Evolutionary conservation across 2,329 filamentous ascomycete species (phyloP), one percentile per base, ranked within the genome.

Genomic region (Penicillium sp.): DNA sequence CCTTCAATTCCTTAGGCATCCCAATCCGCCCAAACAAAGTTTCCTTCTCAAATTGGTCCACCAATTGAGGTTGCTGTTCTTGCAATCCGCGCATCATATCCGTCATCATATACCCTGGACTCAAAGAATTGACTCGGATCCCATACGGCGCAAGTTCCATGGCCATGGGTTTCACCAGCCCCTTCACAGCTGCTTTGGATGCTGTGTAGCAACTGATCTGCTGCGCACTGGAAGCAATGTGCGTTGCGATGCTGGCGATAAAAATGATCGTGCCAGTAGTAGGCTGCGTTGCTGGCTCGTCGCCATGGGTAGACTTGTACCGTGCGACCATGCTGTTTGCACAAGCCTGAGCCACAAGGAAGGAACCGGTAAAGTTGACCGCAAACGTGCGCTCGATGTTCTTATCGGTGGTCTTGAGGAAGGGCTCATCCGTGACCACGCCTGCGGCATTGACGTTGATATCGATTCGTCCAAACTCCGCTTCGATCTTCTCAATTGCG

Each of bases 231-330:
- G 65, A 59, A 36, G 65, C 66, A 52, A 68, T 57, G 43, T 73
- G 64, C 7, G 69, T 66, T 15, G 70, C 66, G 42, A 71, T 64
- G 31, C 64, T 68, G 33, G 67, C 69, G 44, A 73, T 66, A 52
- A 72, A 65, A 31, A 73, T 64, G 44, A 73, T 67, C 24, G 60
- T 62, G 45, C 68, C 70, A 26, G 54, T 61, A 21, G 52, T 51
- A 42, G 47, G 28, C 18, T 38, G 21, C 31, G 42, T 48, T 43
- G 50, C 50, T 44, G 55, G 50, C 42, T 46, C 16, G 24, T 45
- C 15, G 39, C 53, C 53, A 21, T 57, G 46, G 38, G 9, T n/a
- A 7, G 16, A 34, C 39, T 56, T 54, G 18, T 53, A 51, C 18
- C 44, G 45, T n/a, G 50, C 26, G 28, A 63, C 56, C 63, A 65